A percentile compares a stretch with the other conserved stretches of the same genome.
These are phyloP conservation scores for Beauveria asiatica DNA, from an alignment of 2,329 filamentous ascomycete genomes.

Conservation along the genomic window DNA sequence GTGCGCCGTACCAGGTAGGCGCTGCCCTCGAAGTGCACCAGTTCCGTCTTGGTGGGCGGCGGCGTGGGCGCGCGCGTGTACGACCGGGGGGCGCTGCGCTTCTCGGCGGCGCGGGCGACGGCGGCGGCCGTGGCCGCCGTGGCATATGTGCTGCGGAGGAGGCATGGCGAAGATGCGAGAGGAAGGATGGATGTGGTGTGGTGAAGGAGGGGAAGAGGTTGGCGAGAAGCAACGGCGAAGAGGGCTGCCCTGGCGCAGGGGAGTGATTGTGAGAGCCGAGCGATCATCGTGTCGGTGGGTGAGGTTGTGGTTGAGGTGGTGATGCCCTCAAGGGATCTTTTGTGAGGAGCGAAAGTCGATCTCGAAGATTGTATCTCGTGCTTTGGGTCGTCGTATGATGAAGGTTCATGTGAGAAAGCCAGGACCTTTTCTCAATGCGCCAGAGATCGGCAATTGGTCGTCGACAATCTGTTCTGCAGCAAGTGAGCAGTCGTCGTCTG, in stretches of 20 bases:
- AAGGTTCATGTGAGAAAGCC: neutral
- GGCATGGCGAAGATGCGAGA: neutral
- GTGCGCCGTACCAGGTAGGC: conserved; percentile 61
- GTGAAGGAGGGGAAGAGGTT: neutral
- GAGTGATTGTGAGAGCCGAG: conserved; percentile 10
- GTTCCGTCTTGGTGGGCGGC: conserved; percentile 22
- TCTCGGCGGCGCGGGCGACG: neutral
- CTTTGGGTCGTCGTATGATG: neutral
- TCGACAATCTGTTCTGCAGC: neutral
- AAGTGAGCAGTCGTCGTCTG: neutral
- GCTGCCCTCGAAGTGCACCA: conserved; percentile 19
- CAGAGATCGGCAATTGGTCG: neutral
- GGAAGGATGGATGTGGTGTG: neutral
- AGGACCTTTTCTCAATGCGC: neutral
- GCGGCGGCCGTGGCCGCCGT: conserved; percentile 7
- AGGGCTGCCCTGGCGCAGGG: conserved; percentile 3
- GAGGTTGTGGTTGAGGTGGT: neutral
- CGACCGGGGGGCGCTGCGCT: conserved; percentile 8
- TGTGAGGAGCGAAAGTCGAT: neutral
- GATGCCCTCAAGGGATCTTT: neutral
- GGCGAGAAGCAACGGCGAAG: neutral
- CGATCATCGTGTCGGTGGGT: neutral
- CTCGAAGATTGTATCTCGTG: neutral
- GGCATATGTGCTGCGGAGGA: neutral
- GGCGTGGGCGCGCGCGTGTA: conserved; percentile 21